Evolutionary conservation across 2,329 filamentous ascomycete species (phyloP).

Genomic region (Magnaporthiopsis rhizophila): DNA sequence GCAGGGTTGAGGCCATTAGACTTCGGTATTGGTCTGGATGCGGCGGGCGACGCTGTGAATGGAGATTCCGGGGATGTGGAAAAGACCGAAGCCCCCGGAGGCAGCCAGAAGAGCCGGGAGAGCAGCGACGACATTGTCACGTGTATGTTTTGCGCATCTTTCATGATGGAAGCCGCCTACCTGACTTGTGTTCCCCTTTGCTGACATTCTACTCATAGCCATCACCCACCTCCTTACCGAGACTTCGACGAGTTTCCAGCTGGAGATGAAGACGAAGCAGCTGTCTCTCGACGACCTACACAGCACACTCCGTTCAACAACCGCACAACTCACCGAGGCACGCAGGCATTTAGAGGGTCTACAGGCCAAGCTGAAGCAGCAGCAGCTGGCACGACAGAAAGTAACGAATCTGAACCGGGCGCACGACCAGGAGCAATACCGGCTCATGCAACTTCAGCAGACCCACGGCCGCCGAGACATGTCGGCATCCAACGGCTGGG

Average conservation of each 20-base stretch:
- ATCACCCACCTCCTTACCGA: conserved; percentile 77
- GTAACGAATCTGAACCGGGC: conserved; percentile 72
- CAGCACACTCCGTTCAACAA: conserved; percentile 70
- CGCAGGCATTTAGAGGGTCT: conserved; percentile 65
- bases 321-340: conserved; percentile 69
- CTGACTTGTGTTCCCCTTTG: neutral
- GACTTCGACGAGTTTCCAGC: conserved; percentile 70
- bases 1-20: conserved; percentile 85
- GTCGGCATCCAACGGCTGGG: conserved; percentile 40
- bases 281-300: conserved; percentile 76
- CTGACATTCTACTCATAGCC: conserved; percentile 39
- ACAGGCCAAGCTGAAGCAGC: conserved; percentile 55
- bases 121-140: conserved; percentile 73
- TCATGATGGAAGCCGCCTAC: neutral
- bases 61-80: conserved; percentile 33
- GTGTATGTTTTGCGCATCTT: conserved; percentile 48
- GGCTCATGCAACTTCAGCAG: conserved; percentile 39
- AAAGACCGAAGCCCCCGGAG: conserved; percentile 35
- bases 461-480: conserved; percentile 35
- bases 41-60: conserved; percentile 33
- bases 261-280: conserved; percentile 78
- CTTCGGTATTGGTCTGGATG: conserved; percentile 78
- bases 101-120: conserved; percentile 54
- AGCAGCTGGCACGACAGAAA: conserved; percentile 60
- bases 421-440: conserved; percentile 59